A percentile compares a stretch with the other conserved stretches of the same genome.
phyloP scores from a whole-genome alignment of 768 basidiomycete genomes.

The Hygrocybe punicea region DNA sequence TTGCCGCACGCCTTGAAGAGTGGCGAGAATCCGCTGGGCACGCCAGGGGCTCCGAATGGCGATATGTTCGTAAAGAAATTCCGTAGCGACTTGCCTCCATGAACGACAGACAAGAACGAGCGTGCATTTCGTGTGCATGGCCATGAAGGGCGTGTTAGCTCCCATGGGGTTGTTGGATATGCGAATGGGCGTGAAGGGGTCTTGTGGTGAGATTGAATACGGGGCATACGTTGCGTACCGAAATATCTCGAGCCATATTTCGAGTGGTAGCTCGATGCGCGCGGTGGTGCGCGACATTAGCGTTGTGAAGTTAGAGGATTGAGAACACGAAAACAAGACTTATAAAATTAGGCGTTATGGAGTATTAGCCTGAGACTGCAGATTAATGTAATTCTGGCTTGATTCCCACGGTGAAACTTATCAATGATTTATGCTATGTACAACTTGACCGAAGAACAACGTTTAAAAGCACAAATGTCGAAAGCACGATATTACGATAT shows the following conservation, averaged over 20 bases:
- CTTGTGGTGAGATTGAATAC: slow-evolving; percentile 41
- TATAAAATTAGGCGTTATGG: too few relatives aligned
- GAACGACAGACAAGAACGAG: slow-evolving; percentile 47
- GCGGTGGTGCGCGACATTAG: not conserved
- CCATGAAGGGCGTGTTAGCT: slow-evolving; percentile 43
- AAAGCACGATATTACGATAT: too few relatives aligned
- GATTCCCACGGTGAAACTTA: too few relatives aligned
- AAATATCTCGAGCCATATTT: slow-evolving; percentile 57
- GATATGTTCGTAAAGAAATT: slow-evolving; percentile 46
- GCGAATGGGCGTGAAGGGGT: slow-evolving; percentile 45
- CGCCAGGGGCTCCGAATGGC: slow-evolving; percentile 45
- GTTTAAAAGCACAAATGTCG: too few relatives aligned
- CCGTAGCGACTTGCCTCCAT: slow-evolving; percentile 44
- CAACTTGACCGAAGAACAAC: too few relatives aligned
- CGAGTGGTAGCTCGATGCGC: slow-evolving; percentile 35
- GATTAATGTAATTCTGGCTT: too few relatives aligned
- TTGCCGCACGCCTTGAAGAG: slow-evolving; percentile 25
- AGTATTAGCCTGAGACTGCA: too few relatives aligned
- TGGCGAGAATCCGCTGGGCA: slow-evolving; percentile 37
- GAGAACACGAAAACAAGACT: too few relatives aligned
- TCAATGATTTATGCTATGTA: too few relatives aligned
- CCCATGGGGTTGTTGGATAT: slow-evolving; percentile 45
- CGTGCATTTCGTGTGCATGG: slow-evolving; percentile 49
- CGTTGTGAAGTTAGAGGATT: not conserved
- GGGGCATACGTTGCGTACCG: slow-evolving; percentile 52